Evolutionary conservation across 2,329 filamentous ascomycete species (phyloP), one percentile per base, ranked within the genome.

Genomic region (Geosmithia morbida): DNA sequence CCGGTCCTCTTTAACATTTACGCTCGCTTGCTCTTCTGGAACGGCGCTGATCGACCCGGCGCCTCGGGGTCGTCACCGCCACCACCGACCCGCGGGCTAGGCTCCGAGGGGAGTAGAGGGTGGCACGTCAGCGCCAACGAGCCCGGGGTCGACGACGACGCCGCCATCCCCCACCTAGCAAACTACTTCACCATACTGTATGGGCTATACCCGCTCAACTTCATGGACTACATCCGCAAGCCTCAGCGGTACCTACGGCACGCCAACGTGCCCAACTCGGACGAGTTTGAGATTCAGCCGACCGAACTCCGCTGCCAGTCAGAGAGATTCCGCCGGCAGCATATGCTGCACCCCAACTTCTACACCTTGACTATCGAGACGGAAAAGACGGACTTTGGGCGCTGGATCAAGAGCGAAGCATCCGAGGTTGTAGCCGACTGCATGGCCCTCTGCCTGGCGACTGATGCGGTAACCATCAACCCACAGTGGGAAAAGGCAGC

Each of bases 161-260:
- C 72, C 6, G 67, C 72, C 2, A 75, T 87, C 2, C 77, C 81
- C 5, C 81, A 86, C 50, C 70, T 90, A 1, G 65, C 81, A 47
- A 77, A 81, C 54, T 89, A 87, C 61, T 92, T 88, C 55, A 89
- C 85, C 2, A 82, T 88, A 22, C 69, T 92, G 1, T 92, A 92
- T 54, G 87, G 86, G 0, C 66, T 92, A 4, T 92, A 90, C 52
- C 86, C 86, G 2, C 77, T 90, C 57, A 90, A 90, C 59, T 87
- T 92, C 55, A 84, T 87, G 77, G 83, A 83, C 61, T 92, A 90
- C 58, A 83, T 92, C 51, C 77, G 85, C 48, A 90, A 90, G 57
- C 85, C 86, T 2, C 79, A 87, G 54, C 78, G 83, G 52, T 90
- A 85, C 57, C 68, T 92, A 10, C 81, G 86, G 44, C 81, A 84